phyloP scores from a whole-genome alignment of 1,139 yeast species.

The Zygosaccharomyces sapae region DNA sequence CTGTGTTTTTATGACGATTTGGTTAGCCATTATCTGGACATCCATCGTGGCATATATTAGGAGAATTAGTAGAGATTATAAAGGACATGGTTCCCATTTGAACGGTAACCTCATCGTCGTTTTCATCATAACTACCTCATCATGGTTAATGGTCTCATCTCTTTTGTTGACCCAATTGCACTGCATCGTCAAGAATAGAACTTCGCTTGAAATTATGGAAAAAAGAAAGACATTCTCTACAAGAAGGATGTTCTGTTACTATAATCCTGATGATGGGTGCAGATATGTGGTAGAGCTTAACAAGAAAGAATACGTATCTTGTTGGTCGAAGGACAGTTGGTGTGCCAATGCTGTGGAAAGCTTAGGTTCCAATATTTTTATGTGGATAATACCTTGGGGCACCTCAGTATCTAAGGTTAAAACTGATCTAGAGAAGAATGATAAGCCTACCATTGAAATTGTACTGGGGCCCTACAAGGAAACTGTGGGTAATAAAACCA shows the following conservation, averaged over 20 bases:
- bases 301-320: constrained; percentile 17
- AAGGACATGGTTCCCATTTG: constrained; percentile 27
- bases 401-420: background rate
- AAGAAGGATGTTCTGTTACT: constrained; percentile 18
- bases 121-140: constrained; percentile 41
- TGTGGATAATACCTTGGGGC: constrained; percentile 27
- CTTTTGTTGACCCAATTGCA: constrained; percentile 40
- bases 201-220: constrained; percentile 42
- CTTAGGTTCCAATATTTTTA: constrained; percentile 21
- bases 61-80: constrained; percentile 34
- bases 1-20: constrained; percentile 38
- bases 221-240: constrained; percentile 16
- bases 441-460: background rate
- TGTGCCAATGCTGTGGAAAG: constrained; percentile 22
- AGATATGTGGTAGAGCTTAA: constrained; percentile 28
- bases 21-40: constrained; percentile 36
- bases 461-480: constrained; percentile 21
- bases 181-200: constrained; percentile 43
- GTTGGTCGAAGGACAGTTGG: constrained; percentile 22
- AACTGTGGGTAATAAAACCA: constrained; percentile 14
- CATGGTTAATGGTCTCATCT: constrained; percentile 43
- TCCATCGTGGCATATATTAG: constrained; percentile 33
- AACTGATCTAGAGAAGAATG: constrained; percentile 1
- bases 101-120: constrained; percentile 48
- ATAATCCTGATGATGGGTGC: constrained; percentile 15